Evolutionary conservation across 345 rosid species (phyloP), one percentile per base, ranked within the genome.

Genomic region (Luvunga scandens): DNA sequence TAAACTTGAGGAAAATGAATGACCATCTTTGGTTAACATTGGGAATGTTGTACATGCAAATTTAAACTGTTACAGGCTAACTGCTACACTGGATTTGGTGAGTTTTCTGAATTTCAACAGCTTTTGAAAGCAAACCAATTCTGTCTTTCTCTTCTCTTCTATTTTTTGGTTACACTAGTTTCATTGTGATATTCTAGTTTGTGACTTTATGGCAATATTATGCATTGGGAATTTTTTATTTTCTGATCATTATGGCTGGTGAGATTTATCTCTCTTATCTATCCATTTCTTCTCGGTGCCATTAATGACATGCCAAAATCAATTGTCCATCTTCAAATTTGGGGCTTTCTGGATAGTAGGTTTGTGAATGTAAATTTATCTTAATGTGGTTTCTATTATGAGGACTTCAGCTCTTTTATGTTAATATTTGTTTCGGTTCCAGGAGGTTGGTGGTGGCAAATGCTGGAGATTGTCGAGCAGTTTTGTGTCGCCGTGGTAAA

Each of bases 401-500:
- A 9, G 56, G 69, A 74, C 24, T 22, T 61, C 2, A 42, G 27
- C 6, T 64, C 30, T 75, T 57, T 18, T 60, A 66, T 55, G 24
- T 73, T 82, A 42, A 63, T 18, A 42, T 61, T 81, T 60, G 39
- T 57, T 72, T 77, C 71, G 77, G 69, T 77, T 31, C 69, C 87
- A 94, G 98, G 86, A 86, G 72, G 36, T 73, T 94, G 87, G 80
- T 93, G 72, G 98, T 93, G 83, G 98, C 98, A 78, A 94, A 94
- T 62, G 97, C 93, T 30, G 97, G 98, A 82, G 98, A 92, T 73
- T 92, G 96, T 77, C 87, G 97, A 71, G 98, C 97, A 50, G 97
- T 94, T 59, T 79, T 92, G 27, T 92, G 92, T 67, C 88, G 94
- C 16, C 89, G 87, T 25, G 98, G 98, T 14, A 88, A 81, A 81